A percentile compares a stretch with the other conserved stretches of the same genome.
These are phyloP conservation scores for Aspergillus sp. DNA, from an alignment of 2,329 filamentous ascomycete genomes.

Conservation along the genomic window DNA sequence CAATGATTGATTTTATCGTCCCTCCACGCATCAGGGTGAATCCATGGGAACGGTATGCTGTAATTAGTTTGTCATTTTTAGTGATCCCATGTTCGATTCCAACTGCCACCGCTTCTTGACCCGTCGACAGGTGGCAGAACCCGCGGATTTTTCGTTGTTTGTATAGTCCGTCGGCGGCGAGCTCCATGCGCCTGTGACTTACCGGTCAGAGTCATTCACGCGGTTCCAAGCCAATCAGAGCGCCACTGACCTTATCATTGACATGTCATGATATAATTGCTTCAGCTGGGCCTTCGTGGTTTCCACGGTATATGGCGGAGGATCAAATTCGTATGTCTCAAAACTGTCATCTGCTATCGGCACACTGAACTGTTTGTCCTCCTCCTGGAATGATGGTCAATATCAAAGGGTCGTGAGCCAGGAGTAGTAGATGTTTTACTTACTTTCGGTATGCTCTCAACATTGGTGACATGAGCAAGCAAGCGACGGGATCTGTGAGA, in stretches of 20 bases:
- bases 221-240: neutral
- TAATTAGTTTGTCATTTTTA: conserved; percentile 88
- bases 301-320: conserved; percentile 81
- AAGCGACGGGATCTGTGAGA: neutral
- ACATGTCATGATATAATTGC: conserved; percentile 97
- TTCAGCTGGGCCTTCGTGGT: conserved; percentile 94
- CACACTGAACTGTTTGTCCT: conserved; percentile 84
- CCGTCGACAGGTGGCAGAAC: conserved; percentile 96
- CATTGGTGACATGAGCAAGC: neutral
- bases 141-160: conserved; percentile 99
- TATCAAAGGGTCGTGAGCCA: neutral
- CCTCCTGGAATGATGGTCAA: conserved; percentile 58
- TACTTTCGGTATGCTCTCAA: neutral
- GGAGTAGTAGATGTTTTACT: neutral
- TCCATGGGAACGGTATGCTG: conserved; percentile 95
- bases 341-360: conserved; percentile 92
- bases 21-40: conserved; percentile 94
- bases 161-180: conserved; percentile 93
- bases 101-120: conserved; percentile 92
- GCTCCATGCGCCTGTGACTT: conserved; percentile 81
- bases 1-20: conserved; percentile 83
- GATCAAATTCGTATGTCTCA: conserved; percentile 96
- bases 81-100: conserved; percentile 93
- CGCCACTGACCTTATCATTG: conserved; percentile 75
- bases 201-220: neutral